Evolutionary conservation across 2,329 filamentous ascomycete genomes (phyloP).

Genomic region (Periconia macrospinosa): DNA sequence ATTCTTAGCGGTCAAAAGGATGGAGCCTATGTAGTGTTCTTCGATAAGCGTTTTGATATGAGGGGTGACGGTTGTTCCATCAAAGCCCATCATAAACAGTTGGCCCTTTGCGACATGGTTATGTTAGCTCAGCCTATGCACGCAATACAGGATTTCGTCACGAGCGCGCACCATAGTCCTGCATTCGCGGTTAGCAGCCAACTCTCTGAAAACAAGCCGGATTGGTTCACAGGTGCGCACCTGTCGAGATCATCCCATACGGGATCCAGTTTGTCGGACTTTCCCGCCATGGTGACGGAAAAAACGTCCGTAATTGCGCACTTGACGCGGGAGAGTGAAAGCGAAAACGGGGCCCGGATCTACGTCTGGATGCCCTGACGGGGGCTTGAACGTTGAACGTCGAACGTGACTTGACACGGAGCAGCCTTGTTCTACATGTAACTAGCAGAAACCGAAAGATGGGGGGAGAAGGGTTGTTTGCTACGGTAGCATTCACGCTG

Average conservation of each 20-base stretch:
- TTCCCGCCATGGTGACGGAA: conserved; percentile 51
- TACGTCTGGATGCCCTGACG: conserved; percentile 16
- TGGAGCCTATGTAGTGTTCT: conserved; percentile 83
- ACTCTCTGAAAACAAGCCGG: conserved; percentile 23
- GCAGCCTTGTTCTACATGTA: conserved; percentile 19
- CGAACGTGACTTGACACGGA: conserved; percentile 22
- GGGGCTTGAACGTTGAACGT: conserved; percentile 31
- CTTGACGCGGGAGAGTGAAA: conserved; percentile 22
- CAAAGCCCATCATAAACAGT: conserved; percentile 82
- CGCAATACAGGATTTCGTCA: conserved; percentile 7
- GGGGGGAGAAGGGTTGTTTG: conserved; percentile 28
- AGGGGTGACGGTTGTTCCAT: conserved; percentile 80
- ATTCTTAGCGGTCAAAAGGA: conserved; percentile 82
- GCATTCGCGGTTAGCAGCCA: conserved; percentile 40
- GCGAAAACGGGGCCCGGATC: conserved; percentile 10
- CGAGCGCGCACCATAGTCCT: conserved; percentile 47
- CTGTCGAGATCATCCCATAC: conserved; percentile 75
- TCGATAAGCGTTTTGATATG: conserved; percentile 81
- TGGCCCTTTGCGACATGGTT: conserved; percentile 65
- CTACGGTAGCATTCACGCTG: conserved; percentile 39
- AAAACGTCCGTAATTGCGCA: conserved; percentile 26
- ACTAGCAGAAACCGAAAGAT: conserved; percentile 27
- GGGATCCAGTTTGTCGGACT: conserved; percentile 49
- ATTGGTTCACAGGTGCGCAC: conserved; percentile 52
- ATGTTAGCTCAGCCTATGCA: conserved; percentile 27